Percentiles rank a stretch among this genome's conserved stretches.
Conservation (phyloP, 345 rosid genomes). For the Boechera divaricarpa region DNA sequence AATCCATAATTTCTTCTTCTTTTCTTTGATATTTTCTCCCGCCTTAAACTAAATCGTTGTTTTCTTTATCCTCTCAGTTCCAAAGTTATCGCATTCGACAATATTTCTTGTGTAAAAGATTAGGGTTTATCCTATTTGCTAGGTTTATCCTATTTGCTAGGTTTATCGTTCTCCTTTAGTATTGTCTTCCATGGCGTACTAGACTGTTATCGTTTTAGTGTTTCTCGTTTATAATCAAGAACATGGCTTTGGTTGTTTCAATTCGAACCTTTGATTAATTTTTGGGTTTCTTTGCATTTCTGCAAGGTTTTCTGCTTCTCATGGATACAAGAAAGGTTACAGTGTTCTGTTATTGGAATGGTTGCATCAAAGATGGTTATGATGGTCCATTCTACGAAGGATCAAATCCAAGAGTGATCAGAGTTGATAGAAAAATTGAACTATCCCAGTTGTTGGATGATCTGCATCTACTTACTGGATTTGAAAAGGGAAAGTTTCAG, state of each 20-base stretch:
- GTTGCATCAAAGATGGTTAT: constrained; percentile 22
- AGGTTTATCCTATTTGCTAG: not conserved
- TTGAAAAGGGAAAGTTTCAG: constrained; percentile 22
- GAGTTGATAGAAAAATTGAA: constrained; percentile 14
- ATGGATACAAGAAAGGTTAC: constrained; percentile 24
- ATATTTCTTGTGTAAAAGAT: too few relatives aligned
- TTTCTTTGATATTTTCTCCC: not conserved
- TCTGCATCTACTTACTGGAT: constrained; percentile 21
- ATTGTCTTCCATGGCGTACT: not conserved
- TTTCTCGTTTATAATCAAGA: not conserved
- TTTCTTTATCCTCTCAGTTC: not conserved
- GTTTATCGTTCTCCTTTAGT: not conserved
- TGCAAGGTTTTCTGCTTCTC: not conserved
- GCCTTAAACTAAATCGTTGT: not conserved
- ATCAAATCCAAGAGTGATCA: constrained; percentile 27
- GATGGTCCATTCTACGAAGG: constrained; percentile 39
- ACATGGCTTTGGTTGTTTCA: not conserved
- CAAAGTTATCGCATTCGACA: not conserved
- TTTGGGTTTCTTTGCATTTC: not conserved
- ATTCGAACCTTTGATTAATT: not conserved
- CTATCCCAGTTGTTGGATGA: constrained; percentile 12
- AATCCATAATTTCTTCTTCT: not conserved
- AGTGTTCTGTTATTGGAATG: constrained; percentile 31
- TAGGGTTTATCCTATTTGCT: not conserved
- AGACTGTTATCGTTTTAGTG: not conserved